These are phyloP conservation scores for Peronospora destructor DNA, from an alignment of 352 stramenopile genomes.

Conservation along the genomic window DNA sequence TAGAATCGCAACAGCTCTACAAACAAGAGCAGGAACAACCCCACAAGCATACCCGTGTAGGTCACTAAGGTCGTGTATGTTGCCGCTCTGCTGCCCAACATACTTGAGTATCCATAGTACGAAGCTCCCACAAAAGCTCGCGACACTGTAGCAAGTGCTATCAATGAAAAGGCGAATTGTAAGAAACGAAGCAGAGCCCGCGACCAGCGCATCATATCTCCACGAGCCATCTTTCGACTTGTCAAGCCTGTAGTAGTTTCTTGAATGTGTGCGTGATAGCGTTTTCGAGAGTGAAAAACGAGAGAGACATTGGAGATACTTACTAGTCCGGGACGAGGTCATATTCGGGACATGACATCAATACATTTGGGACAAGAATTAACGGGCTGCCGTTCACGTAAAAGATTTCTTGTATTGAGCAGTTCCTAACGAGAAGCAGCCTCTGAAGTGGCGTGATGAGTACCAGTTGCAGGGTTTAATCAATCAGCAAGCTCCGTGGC, in stretches of 20 bases:
- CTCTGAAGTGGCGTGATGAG: background rate
- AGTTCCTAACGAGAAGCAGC: too few relatives aligned
- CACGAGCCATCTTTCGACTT: constrained; percentile 21
- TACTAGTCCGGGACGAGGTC: constrained; percentile 23
- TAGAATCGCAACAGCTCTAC: constrained; percentile 40
- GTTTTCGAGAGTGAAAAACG: constrained; percentile 19
- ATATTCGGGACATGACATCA: background rate
- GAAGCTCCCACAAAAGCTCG: constrained; percentile 48
- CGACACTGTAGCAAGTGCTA: constrained; percentile 57
- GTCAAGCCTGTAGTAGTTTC: background rate
- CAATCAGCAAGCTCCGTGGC: background rate
- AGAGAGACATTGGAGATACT: background rate
- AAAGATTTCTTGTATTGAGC: background rate
- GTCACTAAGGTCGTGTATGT: constrained; percentile 54
- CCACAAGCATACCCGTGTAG: constrained; percentile 63
- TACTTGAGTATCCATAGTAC: constrained; percentile 67
- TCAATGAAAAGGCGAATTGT: constrained; percentile 45
- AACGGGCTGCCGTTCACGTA: background rate
- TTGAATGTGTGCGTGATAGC: background rate
- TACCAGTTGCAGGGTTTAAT: background rate
- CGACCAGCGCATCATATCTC: constrained; percentile 20
- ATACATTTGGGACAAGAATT: background rate
- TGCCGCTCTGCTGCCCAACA: constrained; percentile 52
- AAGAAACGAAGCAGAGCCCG: constrained; percentile 52
- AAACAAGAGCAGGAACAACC: constrained; percentile 43